These are phyloP conservation scores for Calocera cornea DNA, from an alignment of 768 basidiomycete species.

Conservation along the genomic window DNA sequence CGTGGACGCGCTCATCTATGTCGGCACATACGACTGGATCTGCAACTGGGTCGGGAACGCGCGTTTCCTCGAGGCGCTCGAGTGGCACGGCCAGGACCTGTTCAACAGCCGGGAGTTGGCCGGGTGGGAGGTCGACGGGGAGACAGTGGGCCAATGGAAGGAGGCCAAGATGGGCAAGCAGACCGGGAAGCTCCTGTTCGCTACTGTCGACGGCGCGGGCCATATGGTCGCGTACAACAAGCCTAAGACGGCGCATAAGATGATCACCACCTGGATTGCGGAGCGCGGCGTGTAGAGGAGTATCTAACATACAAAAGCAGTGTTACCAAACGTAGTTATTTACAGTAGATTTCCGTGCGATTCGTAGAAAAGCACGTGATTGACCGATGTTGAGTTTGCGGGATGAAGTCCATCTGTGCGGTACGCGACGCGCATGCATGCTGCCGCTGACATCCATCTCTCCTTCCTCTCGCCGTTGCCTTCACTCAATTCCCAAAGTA, in stretches of 20 bases:
- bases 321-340: too few species aligned
- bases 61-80: constrained; percentile 57
- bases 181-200: constrained; percentile 33
- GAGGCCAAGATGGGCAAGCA: too few species aligned
- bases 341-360: too few species aligned
- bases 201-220: constrained; percentile 53
- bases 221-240: constrained; percentile 69
- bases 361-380: too few species aligned
- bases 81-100: constrained; percentile 50
- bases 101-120: constrained; percentile 35
- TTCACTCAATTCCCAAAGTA: too few species aligned
- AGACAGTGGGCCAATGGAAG: constrained; percentile 43
- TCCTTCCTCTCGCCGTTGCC: too few species aligned
- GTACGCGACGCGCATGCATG: too few species aligned
- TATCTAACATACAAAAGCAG: not conserved
- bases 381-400: too few species aligned
- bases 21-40: constrained; percentile 54
- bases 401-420: too few species aligned
- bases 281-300: not conserved
- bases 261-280: constrained; percentile 53
- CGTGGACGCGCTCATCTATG: constrained; percentile 40
- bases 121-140: constrained; percentile 44
- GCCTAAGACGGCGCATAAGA: constrained; percentile 45
- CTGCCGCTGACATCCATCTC: too few species aligned
- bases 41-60: constrained; percentile 56